Conservation (phyloP, 345 rosid species). For the Bretschneidera sinensis region DNA sequence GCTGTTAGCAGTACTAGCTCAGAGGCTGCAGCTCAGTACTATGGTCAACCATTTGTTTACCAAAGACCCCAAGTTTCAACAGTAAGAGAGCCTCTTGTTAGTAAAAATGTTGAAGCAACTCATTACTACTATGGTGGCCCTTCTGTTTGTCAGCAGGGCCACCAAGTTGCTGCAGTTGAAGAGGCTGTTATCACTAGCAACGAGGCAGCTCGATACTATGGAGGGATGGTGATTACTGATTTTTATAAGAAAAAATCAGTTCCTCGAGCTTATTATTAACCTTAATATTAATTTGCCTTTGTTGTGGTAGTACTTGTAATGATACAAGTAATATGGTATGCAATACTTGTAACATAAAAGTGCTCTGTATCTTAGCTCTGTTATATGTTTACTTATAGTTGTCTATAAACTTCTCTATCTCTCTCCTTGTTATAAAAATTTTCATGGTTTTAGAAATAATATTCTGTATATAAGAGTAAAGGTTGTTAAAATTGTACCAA, state of each 20-base stretch:
- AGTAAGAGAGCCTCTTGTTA: neutral
- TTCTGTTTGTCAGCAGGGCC: neutral
- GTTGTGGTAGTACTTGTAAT: too few species aligned
- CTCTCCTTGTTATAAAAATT: too few species aligned
- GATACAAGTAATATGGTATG: neutral
- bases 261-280: neutral
- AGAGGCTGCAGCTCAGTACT: neutral
- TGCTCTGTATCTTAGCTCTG: too few species aligned
- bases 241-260: neutral
- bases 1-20: neutral
- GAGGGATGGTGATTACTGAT: conserved; percentile 3
- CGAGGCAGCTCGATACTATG: conserved; percentile 7
- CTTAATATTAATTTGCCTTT: neutral
- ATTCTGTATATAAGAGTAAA: too few species aligned
- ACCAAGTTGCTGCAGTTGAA: neutral
- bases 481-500: too few species aligned
- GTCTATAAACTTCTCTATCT: too few species aligned
- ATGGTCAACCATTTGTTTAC: neutral
- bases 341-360: too few species aligned
- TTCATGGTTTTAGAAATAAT: too few species aligned
- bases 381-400: too few species aligned
- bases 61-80: conserved; percentile 5
- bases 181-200: neutral
- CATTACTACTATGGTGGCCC: neutral
- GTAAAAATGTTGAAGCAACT: neutral